Conservation (phyloP, 2,329 filamentous ascomycete genomes). For the Diaporthe sp. region DNA sequence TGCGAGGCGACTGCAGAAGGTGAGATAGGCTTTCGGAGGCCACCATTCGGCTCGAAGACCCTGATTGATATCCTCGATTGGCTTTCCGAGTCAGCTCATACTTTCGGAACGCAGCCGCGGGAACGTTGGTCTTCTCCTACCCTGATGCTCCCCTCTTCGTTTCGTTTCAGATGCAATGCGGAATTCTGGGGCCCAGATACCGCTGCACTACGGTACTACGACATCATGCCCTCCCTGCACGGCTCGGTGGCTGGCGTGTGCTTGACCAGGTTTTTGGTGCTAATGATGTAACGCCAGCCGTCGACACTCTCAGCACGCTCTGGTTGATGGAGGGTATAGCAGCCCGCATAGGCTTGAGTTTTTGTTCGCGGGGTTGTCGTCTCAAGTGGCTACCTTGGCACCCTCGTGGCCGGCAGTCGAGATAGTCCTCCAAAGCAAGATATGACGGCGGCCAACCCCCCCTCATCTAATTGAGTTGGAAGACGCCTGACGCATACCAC, state of each 20-base stretch:
- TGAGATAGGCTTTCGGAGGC: conserved; percentile 25
- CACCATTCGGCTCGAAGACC: conserved; percentile 30
- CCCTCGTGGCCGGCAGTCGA: conserved; percentile 28
- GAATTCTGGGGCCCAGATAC: conserved; percentile 26
- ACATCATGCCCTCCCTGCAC: conserved; percentile 31
- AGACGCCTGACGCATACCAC: conserved; percentile 13
- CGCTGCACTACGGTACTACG: conserved; percentile 18
- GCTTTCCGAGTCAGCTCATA: conserved; percentile 33
- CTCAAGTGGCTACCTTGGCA: conserved; percentile 21
- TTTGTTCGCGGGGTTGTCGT: conserved; percentile 30
- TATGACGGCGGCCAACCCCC: conserved; percentile 11
- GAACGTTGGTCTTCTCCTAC: conserved; percentile 18
- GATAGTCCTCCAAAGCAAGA: neutral
- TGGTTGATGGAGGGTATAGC: conserved; percentile 28
- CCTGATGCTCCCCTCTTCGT: conserved; percentile 27
- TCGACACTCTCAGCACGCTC: conserved; percentile 13
- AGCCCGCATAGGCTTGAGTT: conserved; percentile 10
- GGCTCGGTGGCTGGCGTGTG: conserved; percentile 31
- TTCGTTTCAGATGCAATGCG: conserved; percentile 33
- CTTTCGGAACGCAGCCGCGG: conserved; percentile 32
- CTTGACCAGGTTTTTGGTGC: conserved; percentile 23
- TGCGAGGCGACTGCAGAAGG: conserved; percentile 6
- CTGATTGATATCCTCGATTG: conserved; percentile 27
- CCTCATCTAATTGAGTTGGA: conserved; percentile 31
- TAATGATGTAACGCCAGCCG: conserved; percentile 26